Evolutionary conservation across 257 asterid species (phyloP).

Genomic region (Solanum corneliomulleri): DNA sequence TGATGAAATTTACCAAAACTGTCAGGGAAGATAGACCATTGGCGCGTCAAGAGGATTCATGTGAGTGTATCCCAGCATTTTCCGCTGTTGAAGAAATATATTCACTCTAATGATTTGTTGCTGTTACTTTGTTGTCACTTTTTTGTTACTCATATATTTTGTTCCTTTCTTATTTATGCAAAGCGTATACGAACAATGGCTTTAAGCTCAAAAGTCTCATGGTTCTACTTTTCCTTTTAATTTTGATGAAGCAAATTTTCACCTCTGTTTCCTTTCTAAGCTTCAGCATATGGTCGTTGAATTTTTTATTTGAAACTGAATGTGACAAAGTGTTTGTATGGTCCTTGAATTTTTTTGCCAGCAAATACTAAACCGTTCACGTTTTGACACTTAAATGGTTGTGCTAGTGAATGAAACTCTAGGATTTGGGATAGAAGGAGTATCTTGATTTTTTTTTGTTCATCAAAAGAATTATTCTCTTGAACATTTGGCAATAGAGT

Average conservation of each 20-base stretch:
- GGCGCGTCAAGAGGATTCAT: constrained; percentile 45
- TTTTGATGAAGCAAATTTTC: not conserved
- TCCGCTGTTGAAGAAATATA: not conserved
- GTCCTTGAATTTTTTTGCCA: not conserved
- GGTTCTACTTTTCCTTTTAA: not conserved
- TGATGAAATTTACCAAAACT: constrained; percentile 45
- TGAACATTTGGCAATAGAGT: not conserved
- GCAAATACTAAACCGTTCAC: not conserved
- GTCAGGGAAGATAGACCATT: constrained; percentile 51
- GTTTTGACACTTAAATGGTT: not conserved
- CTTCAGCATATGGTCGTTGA: not conserved
- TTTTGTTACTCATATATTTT: not conserved
- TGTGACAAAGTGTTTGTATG: not conserved
- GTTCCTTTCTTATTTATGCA: not conserved
- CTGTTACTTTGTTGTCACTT: not conserved
- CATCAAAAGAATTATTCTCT: not conserved
- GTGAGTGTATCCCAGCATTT: constrained; percentile 23
- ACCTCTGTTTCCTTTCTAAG: not conserved
- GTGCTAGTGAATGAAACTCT: not conserved
- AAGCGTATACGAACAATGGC: not conserved
- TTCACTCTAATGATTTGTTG: not conserved
- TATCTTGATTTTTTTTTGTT: not conserved
- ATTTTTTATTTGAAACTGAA: not conserved
- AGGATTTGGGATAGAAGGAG: not conserved
- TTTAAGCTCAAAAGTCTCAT: not conserved